Conservation (phyloP, 768 basidiomycete species). For the Omphalotus guepiniiformis region DNA sequence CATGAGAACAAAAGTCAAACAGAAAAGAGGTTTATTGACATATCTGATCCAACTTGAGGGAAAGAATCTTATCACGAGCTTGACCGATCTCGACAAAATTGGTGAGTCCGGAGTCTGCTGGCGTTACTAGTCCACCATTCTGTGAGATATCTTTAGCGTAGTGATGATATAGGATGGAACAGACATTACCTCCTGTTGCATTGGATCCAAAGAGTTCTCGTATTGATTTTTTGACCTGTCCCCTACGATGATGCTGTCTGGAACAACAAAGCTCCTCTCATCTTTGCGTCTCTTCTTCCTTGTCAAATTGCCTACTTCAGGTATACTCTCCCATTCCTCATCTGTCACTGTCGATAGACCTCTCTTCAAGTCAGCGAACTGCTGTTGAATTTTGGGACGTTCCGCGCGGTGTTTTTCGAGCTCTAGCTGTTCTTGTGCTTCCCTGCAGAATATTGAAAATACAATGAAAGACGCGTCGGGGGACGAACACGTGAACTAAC, state of each 20-base stretch:
- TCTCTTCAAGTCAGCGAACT: conserved; percentile 93
- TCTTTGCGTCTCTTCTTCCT: conserved; percentile 85
- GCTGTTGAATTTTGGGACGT: conserved; percentile 92
- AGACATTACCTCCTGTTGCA: conserved; percentile 64
- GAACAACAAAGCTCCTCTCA: conserved; percentile 84
- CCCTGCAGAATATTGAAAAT: conserved; percentile 37
- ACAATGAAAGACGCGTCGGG: conserved; percentile 17
- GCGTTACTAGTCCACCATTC: conserved; percentile 75
- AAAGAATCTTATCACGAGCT: conserved; percentile 91
- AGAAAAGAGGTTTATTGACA: conserved; percentile 12
- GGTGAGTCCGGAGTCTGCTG: conserved; percentile 78
- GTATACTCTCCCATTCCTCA: conserved; percentile 90
- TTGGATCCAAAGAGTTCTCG: conserved; percentile 70
- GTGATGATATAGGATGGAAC: background rate
- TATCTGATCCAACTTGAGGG: conserved; percentile 91
- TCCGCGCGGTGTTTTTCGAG: conserved; percentile 76
- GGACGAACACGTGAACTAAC: conserved; percentile 34
- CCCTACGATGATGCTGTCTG: conserved; percentile 89
- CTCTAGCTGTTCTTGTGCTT: conserved; percentile 72
- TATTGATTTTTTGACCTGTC: conserved; percentile 72
- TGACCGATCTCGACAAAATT: conserved; percentile 97
- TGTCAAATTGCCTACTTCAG: conserved; percentile 95
- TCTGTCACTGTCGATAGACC: conserved; percentile 84
- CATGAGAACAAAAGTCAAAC: background rate
- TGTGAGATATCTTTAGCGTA: conserved; percentile 19